phyloP scores from a whole-genome alignment of 345 rosid species.

The Combretum micranthum region DNA sequence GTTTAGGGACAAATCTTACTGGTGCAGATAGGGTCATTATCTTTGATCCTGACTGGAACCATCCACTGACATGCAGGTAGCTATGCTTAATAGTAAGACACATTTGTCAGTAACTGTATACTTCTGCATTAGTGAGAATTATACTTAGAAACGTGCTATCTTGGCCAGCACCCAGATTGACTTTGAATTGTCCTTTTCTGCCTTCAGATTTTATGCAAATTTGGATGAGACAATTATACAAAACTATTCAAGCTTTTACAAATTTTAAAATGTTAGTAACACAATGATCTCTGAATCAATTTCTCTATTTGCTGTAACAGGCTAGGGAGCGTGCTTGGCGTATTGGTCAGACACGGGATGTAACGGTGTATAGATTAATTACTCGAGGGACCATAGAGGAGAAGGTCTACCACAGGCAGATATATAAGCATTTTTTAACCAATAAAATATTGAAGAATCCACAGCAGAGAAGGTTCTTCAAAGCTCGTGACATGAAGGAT shows the following conservation, averaged over 20 bases:
- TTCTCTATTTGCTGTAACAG: slow-evolving; percentile 22
- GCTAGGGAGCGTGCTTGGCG: slow-evolving; percentile 99
- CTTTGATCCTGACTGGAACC: slow-evolving; percentile 99
- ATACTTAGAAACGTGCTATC: too few relatives aligned
- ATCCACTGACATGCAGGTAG: slow-evolving; percentile 93
- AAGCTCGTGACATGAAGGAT: slow-evolving; percentile 96
- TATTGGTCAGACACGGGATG: slow-evolving; percentile 90
- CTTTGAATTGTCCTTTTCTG: background rate
- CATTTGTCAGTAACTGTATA: background rate
- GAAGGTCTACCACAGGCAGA: slow-evolving; percentile 94
- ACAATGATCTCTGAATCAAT: too few relatives aligned
- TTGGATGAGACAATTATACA: background rate
- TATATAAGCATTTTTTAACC: slow-evolving; percentile 94
- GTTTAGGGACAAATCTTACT: slow-evolving; percentile 91
- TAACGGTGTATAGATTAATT: slow-evolving; percentile 85
- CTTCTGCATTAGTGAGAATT: background rate
- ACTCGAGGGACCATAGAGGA: slow-evolving; percentile 95
- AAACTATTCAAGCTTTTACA: background rate
- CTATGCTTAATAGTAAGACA: slow-evolving; percentile 1
- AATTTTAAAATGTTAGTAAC: background rate
- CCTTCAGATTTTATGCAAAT: background rate
- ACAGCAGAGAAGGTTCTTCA: slow-evolving; percentile 87
- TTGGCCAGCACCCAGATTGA: too few relatives aligned
- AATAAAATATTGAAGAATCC: slow-evolving; percentile 94
- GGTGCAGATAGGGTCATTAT: slow-evolving; percentile 96